These are phyloP conservation scores for Laburnicola sp. DNA, from an alignment of 2,329 filamentous ascomycete genomes.

Conservation along the genomic window DNA sequence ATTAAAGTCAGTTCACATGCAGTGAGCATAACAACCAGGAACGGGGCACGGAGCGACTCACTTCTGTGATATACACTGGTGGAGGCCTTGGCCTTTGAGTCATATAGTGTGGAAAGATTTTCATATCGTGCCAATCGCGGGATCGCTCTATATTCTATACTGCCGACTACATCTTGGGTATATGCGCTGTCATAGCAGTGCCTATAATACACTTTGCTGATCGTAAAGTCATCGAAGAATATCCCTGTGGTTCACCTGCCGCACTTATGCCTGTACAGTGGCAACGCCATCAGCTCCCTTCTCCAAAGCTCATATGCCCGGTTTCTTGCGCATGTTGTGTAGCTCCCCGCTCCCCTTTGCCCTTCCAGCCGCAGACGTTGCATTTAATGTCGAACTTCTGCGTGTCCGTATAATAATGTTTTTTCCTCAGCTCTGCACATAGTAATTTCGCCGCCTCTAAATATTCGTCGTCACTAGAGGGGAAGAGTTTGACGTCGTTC, in stretches of 20 bases:
- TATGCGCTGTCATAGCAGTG: not conserved
- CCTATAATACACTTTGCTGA: not conserved
- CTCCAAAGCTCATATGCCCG: slow-evolving; percentile 47
- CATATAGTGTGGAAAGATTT: too few relatives aligned
- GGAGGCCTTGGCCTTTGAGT: too few relatives aligned
- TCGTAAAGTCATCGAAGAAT: too few relatives aligned
- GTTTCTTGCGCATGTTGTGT: slow-evolving; percentile 64
- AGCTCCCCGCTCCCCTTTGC: slow-evolving; percentile 67
- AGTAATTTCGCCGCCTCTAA: slow-evolving; percentile 61
- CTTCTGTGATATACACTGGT: too few relatives aligned
- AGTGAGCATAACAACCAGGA: too few relatives aligned
- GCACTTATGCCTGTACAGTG: too few relatives aligned
- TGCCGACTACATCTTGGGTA: not conserved
- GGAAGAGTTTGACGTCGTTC: slow-evolving; percentile 77
- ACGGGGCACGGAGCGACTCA: too few relatives aligned
- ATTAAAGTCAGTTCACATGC: too few relatives aligned
- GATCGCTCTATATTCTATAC: not conserved
- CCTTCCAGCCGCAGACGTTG: slow-evolving; percentile 70
- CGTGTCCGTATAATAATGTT: slow-evolving; percentile 88
- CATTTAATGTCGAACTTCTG: slow-evolving; percentile 77
- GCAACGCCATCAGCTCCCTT: slow-evolving; percentile 24
- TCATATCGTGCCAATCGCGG: not conserved
- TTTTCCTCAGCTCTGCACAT: slow-evolving; percentile 64
- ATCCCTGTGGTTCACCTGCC: too few relatives aligned
- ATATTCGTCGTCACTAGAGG: slow-evolving; percentile 58